A percentile compares a stretch with the other conserved stretches of the same genome.
Conservation (phyloP, 2,329 filamentous ascomycete genomes). For the Fusarium luffae region DNA sequence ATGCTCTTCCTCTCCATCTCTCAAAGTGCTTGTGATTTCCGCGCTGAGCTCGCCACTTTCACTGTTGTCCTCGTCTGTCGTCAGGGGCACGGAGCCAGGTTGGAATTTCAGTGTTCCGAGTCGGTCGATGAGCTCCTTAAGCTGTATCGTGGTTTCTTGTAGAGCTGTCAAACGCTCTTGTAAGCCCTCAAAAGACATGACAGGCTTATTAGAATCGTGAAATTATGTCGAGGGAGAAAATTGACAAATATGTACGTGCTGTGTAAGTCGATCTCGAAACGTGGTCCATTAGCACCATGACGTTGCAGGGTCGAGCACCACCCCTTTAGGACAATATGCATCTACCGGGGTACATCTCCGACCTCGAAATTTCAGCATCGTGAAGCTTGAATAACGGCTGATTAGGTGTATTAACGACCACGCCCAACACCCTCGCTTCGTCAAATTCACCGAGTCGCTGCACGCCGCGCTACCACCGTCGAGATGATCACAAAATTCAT, state of each 20-base stretch:
- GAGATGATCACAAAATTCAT: constrained; percentile 88
- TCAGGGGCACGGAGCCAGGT: constrained; percentile 66
- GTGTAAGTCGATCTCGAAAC: constrained; percentile 36
- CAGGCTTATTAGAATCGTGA: constrained; percentile 4
- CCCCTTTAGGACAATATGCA: constrained; percentile 44
- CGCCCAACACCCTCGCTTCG: constrained; percentile 3
- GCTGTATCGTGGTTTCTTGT: constrained; percentile 70
- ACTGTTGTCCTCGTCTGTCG: constrained; percentile 61
- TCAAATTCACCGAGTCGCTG: not conserved
- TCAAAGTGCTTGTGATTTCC: constrained; percentile 83
- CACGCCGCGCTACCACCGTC: constrained; percentile 30
- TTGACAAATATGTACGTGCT: not conserved
- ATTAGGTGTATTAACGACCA: constrained; percentile 17
- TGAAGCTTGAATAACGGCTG: constrained; percentile 5
- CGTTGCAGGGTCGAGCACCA: constrained; percentile 29
- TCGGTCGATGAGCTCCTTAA: constrained; percentile 68
- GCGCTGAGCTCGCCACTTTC: constrained; percentile 77
- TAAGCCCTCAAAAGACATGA: constrained; percentile 69
- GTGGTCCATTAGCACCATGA: constrained; percentile 44
- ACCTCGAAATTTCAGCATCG: constrained; percentile 43
- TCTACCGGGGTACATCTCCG: constrained; percentile 23
- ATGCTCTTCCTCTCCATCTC: constrained; percentile 84
- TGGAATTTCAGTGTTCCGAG: constrained; percentile 68
- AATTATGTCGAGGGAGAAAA: not conserved
- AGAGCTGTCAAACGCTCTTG: constrained; percentile 68